A percentile compares a stretch with the other conserved stretches of the same genome.
Conservation (phyloP, 305 asterid genomes). For the Solanum hybrid region DNA sequence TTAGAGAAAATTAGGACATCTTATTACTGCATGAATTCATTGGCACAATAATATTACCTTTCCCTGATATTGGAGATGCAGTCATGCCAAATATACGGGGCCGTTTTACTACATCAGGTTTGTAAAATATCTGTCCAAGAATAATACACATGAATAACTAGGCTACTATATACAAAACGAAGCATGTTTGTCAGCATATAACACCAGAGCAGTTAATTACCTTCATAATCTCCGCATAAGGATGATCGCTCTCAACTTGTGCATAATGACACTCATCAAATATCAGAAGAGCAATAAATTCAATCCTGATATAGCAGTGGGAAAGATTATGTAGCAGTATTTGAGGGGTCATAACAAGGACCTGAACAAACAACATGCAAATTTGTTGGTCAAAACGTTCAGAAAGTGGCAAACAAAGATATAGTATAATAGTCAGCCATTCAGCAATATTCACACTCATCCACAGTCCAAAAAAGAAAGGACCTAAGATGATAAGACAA, state of each 20-base stretch:
- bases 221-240: conserved; percentile 98
- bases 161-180: not conserved
- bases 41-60: conserved; percentile 45
- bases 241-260: conserved; percentile 84
- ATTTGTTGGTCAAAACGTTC: conserved; percentile 6
- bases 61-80: conserved; percentile 90
- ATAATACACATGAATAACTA: conserved; percentile 9
- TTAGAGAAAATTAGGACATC: not conserved
- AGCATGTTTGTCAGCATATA: not conserved
- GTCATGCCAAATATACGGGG: conserved; percentile 99
- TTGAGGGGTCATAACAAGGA: conserved; percentile 96
- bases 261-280: conserved; percentile 99
- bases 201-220: conserved; percentile 27
- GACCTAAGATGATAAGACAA: not conserved
- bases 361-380: conserved; percentile 42
- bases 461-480: not conserved
- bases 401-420: not conserved
- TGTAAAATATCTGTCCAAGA: conserved; percentile 60
- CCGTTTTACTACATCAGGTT: conserved; percentile 36
- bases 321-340: conserved; percentile 63
- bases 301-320: conserved; percentile 80
- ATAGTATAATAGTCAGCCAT: not conserved
- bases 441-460: not conserved
- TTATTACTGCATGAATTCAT: not conserved
- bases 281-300: conserved; percentile 75